phyloP scores from a whole-genome alignment of 768 basidiomycete genomes.

The Termitomyces sp. region DNA sequence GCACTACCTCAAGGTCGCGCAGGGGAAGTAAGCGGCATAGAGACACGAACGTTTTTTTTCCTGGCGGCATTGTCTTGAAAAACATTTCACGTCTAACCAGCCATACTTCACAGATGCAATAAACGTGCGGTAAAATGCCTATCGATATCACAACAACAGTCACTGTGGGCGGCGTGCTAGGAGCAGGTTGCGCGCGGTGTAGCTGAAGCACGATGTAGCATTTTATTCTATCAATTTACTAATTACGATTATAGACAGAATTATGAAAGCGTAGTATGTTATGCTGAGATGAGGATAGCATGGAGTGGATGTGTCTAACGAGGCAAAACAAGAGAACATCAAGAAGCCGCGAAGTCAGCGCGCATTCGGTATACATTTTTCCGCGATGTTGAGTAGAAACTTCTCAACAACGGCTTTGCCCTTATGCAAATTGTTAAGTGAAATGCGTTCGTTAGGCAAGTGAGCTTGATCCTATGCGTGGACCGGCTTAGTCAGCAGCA shows the following conservation, averaged over 20 bases:
- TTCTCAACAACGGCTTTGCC: conserved; percentile 76
- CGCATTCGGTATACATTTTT: conserved; percentile 10
- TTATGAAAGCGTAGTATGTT: background rate
- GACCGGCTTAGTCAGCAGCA: background rate
- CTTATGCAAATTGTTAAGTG: conserved; percentile 72
- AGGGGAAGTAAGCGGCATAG: no score
- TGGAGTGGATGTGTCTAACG: background rate
- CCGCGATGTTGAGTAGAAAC: conserved; percentile 56
- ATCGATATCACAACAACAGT: no score
- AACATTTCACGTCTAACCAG: no score
- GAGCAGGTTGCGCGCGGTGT: background rate
- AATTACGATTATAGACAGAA: background rate
- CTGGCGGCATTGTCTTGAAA: no score
- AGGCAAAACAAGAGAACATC: background rate
- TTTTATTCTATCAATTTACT: background rate
- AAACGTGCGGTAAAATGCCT: no score
- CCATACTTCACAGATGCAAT: no score
- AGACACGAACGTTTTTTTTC: no score
- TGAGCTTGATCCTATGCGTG: conserved; percentile 77
- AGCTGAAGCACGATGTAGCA: background rate
- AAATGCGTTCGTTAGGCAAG: conserved; percentile 89
- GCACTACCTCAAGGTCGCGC: no score
- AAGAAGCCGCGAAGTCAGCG: background rate
- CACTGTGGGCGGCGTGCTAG: no score
- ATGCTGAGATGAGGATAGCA: background rate